Base-by-base conservation (phyloP, 139 green algal genomes). In the Chlamydomonas asymmetrica region DNA sequence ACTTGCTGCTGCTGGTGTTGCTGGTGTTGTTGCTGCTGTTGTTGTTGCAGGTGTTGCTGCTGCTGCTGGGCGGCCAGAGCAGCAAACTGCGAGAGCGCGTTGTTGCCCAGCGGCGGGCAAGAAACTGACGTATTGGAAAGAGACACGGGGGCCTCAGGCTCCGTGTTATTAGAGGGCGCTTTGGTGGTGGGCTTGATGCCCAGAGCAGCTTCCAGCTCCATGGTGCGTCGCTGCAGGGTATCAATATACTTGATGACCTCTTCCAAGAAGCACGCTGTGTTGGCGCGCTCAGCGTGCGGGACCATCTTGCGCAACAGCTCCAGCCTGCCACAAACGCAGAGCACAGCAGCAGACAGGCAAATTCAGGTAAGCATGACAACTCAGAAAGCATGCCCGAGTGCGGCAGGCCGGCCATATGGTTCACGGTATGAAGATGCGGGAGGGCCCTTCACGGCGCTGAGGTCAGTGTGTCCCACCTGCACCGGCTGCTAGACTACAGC, bases 261-360 rank as follows among this genome's bases (percentile, higher is more conserved):
- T 63, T 96, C 92, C 22, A 96, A 52, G 62, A 96, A 96, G 52
- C 64, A 73, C 10, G 92, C 75, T 7, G 92, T 97, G 85, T 97
- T 97, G 41, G 91, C 84, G 0, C 92, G 85, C 74, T 97, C 92
- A 0, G 85, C 76, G 66, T 97, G 91, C 0, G 92, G 92, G 65
- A 96, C 90, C 4, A 96, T 56, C 60, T 88, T 77, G 1, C 92
- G 80, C 49, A 96, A 79, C 6, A 78, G 49, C 27, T 95, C 92
- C 48, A 96, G 63, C 75, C 89, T 86, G 76, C 50, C 49, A 54
- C 6, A 43, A 41, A 38, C 18, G 39, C 38, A 40, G 9, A 71
- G 45, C 25, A 37, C 20, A 66, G 59, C 23, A 25, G 20, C 37
- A n/a, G 50, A 35, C 29, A 37, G 27, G 20, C n/a, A 41, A 40